Conservation (phyloP, 768 basidiomycete species). For the Kwoniella heveanensis region DNA sequence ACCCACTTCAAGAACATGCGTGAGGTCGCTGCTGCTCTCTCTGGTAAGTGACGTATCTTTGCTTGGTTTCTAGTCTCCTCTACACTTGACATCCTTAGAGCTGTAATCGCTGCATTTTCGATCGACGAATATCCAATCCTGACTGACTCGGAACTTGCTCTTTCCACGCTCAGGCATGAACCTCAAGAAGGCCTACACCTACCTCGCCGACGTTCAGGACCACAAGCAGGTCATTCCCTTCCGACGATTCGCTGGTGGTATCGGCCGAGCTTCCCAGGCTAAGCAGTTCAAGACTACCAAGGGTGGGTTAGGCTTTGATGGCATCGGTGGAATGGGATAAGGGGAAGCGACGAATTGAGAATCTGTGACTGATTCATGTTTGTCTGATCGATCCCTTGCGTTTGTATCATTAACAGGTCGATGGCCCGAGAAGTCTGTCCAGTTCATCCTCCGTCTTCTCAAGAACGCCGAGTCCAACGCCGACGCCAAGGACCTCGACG, state of each 20-base stretch:
- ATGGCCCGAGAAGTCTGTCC: constrained; percentile 99
- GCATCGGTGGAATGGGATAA: too few species aligned
- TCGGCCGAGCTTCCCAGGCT: constrained; percentile 90
- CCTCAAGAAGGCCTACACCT: constrained; percentile 89
- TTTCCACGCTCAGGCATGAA: constrained; percentile 92
- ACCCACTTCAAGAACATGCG: constrained; percentile 99
- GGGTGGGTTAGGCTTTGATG: constrained; percentile 77
- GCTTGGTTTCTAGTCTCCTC: not conserved
- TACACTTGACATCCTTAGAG: too few species aligned
- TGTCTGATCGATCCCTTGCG: not conserved
- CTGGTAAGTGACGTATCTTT: constrained; percentile 64
- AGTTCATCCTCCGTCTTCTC: constrained; percentile 87
- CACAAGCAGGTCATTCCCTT: constrained; percentile 98
- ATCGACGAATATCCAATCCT: too few species aligned
- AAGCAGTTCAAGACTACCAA: constrained; percentile 96
- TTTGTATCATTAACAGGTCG: constrained; percentile 67
- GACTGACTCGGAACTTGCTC: too few species aligned
- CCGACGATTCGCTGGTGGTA: constrained; percentile 91
- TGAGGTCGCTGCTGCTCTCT: constrained; percentile 92
- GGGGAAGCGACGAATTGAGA: not conserved
- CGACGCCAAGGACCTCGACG: constrained; percentile 91
- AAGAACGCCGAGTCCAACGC: constrained; percentile 99
- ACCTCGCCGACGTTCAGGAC: constrained; percentile 89
- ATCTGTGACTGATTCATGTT: too few species aligned
- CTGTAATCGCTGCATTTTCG: too few species aligned